Conservation (phyloP, 2,329 filamentous ascomycete genomes). For the Ascochyta clinopodiicola region DNA sequence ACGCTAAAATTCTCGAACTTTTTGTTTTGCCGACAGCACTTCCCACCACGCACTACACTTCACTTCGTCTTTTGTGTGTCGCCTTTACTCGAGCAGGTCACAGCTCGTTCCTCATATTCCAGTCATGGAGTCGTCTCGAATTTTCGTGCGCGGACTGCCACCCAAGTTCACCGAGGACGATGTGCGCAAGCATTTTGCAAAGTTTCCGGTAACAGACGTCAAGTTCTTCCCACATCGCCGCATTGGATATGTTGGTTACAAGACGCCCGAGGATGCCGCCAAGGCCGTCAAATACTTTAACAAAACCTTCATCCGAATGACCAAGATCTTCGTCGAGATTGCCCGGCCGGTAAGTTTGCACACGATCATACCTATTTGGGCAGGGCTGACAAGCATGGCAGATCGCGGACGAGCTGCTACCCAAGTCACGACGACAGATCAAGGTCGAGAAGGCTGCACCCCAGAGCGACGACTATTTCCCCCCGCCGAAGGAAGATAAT, state of each 20-base stretch:
- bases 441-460: slow-evolving; percentile 35
- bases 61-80: slow-evolving; percentile 8
- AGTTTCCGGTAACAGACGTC: slow-evolving; percentile 83
- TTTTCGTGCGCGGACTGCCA: slow-evolving; percentile 76
- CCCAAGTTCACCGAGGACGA: slow-evolving; percentile 84
- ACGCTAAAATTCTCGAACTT: slow-evolving; percentile 19
- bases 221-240: slow-evolving; percentile 88
- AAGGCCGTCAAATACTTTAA: slow-evolving; percentile 95
- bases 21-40: slow-evolving; percentile 8
- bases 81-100: slow-evolving; percentile 25
- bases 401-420: slow-evolving; percentile 44
- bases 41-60: slow-evolving; percentile 12
- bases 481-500: slow-evolving; percentile 35
- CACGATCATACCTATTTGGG: not conserved
- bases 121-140: slow-evolving; percentile 75
- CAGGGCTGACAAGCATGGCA: slow-evolving; percentile 37
- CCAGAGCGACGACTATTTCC: slow-evolving; percentile 34
- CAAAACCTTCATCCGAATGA: slow-evolving; percentile 93
- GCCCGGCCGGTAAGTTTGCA: slow-evolving; percentile 73
- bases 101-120: slow-evolving; percentile 7
- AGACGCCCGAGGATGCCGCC: slow-evolving; percentile 77
- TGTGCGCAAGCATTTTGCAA: slow-evolving; percentile 86
- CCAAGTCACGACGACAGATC: slow-evolving; percentile 43
- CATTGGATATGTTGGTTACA: slow-evolving; percentile 96
- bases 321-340: slow-evolving; percentile 87